Base-by-base conservation (phyloP, 2,329 filamentous ascomycete genomes). In the Ceratocystis papillata region DNA sequence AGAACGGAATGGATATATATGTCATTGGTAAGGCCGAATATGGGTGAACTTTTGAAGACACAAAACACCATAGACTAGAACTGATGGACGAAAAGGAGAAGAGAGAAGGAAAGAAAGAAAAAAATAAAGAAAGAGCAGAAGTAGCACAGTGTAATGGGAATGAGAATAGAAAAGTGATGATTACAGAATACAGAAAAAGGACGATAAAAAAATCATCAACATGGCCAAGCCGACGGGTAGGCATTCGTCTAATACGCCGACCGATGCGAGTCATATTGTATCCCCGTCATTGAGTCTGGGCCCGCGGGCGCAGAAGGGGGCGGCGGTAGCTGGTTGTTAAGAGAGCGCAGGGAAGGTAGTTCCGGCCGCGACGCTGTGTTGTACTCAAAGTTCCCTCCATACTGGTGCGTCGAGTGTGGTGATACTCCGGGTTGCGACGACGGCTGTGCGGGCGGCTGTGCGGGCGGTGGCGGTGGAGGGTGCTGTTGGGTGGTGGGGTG, bases 201-300 rank as follows among this genome's bases (percentile, higher is more conserved):
- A 5, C 37, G 44, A 33, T 37, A 6, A n/a, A 22, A 15, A 25
- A 25, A 20, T 41, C 17, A 59, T 37, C 12, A 44, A 37, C 20
- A 41, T 20, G 20, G 15, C 53, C 3, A 12, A 12, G 37, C 37
- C 12, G 37, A 12, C 37, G 37, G 37, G 3, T 5, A 41, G 37
- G 37, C 37, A n/a, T 46, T 28, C 17, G 5, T 30, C 33, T 68
- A 68, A 50, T 63, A 63, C 7, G 63, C 48, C 15, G 60, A 64
- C 28, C 64, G 63, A 33, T 66, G 64, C 30, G 64, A 65, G 41
- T 84, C 82, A 63, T 87, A 87, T 71, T 86, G 84, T 5, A 87
- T 83, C 1, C 84, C 84, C 1, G 82, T 85, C 84, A 87, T 87
- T 0, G 82, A 82, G 25, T 87, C 84, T 1, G 83, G 80, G 0